Percentiles rank a stretch among this genome's conserved stretches.
phyloP scores from a whole-genome alignment of 495 filamentous ascomycete species.

The Pyrenula aspistea region DNA sequence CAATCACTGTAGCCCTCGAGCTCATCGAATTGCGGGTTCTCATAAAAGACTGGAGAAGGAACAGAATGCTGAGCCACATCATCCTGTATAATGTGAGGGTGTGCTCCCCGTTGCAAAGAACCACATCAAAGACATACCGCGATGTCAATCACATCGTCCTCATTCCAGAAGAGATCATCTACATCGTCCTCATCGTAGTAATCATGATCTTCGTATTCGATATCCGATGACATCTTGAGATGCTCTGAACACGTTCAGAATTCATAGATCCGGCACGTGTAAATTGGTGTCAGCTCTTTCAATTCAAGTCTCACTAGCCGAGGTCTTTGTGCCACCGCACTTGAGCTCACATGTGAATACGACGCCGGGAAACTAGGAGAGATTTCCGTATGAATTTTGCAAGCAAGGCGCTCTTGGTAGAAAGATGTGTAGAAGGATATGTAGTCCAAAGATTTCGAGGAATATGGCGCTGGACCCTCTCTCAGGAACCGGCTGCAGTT shows the following conservation, averaged over 20 bases:
- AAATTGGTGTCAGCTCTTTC: too few species aligned
- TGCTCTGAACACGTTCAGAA: not conserved
- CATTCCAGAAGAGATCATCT: conserved; percentile 23
- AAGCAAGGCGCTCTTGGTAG: too few species aligned
- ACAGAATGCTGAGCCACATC: conserved; percentile 32
- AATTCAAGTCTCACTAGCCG: too few species aligned
- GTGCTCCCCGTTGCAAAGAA: not conserved
- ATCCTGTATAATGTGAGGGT: conserved; percentile 25
- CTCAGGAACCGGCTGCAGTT: not conserved
- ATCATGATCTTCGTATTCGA: conserved; percentile 35
- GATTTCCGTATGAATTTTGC: too few species aligned
- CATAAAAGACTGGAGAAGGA: conserved; percentile 27
- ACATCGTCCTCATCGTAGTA: conserved; percentile 16
- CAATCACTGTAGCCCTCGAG: conserved; percentile 36
- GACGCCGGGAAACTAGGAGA: not conserved
- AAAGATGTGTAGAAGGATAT: too few species aligned
- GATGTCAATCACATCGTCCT: conserved; percentile 27
- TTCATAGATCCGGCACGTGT: not conserved
- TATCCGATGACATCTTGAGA: conserved; percentile 29
- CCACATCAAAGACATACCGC: conserved; percentile 21
- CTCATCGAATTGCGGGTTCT: conserved; percentile 28
- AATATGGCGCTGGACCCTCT: not conserved
- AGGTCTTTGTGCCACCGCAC: too few species aligned
- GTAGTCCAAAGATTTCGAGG: too few species aligned
- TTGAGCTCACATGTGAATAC: not conserved